A percentile compares a stretch with the other conserved stretches of the same genome.
Evolutionary conservation across 805 yeast species (phyloP).

Genomic region (Myxozyma melibiosi): DNA sequence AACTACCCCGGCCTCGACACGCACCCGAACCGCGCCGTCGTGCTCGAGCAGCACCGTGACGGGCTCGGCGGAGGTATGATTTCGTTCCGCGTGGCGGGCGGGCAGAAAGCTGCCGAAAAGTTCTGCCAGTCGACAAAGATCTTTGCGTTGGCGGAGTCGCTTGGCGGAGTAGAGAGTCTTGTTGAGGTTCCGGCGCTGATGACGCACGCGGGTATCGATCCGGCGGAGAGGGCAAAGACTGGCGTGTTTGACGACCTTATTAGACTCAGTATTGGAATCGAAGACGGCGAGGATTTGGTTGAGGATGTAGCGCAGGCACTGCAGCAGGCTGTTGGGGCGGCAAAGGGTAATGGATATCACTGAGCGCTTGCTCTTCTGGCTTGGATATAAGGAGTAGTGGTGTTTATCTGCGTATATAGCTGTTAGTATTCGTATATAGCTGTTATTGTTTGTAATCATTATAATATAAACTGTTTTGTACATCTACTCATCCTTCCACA

Average conservation of each 20-base stretch:
- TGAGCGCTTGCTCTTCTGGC: not conserved
- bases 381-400: too few species aligned
- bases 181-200: conserved; percentile 86
- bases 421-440: too few species aligned
- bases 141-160: conserved; percentile 85
- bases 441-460: too few species aligned
- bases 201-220: conserved; percentile 92
- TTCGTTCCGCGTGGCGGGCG: conserved; percentile 83
- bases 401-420: too few species aligned
- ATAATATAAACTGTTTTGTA: too few species aligned
- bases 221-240: conserved; percentile 66
- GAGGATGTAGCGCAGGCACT: conserved; percentile 73
- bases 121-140: conserved; percentile 74
- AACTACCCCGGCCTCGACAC: conserved; percentile 81
- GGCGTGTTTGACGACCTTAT: conserved; percentile 83
- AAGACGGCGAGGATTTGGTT: conserved; percentile 75
- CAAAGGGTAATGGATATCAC: not conserved
- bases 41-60: conserved; percentile 74
- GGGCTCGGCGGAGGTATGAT: conserved; percentile 91
- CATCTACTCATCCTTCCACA: too few species aligned
- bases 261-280: conserved; percentile 85
- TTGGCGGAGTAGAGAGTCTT: conserved; percentile 86
- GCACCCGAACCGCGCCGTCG: conserved; percentile 54
- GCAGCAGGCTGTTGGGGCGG: conserved; percentile 31
- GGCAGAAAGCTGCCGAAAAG: conserved; percentile 70